Evolutionary conservation across 106 monocot genomes (phyloP).

Genomic region (Dioscorea alata): DNA sequence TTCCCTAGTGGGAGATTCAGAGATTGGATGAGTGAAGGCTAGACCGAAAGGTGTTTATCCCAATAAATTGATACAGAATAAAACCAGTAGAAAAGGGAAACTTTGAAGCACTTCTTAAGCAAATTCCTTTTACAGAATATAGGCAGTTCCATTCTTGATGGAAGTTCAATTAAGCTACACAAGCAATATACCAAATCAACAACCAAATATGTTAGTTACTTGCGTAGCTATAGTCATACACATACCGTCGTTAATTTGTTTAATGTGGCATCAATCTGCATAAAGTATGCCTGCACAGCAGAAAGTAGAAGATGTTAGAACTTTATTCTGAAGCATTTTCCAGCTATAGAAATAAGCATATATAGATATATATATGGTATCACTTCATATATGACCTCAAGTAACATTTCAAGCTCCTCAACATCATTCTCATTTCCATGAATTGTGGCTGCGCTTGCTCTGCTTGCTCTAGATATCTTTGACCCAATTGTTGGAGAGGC

Average conservation of each 20-base stretch:
- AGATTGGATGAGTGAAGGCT: too few relatives aligned
- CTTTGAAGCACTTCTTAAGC: too few relatives aligned
- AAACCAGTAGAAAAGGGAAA: too few relatives aligned
- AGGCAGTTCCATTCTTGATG: too few relatives aligned
- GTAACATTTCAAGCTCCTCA: conserved; percentile 96
- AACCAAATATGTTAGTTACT: too few relatives aligned
- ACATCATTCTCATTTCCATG: conserved; percentile 97
- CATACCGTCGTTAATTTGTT: conserved; percentile 88
- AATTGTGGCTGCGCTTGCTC: conserved; percentile 60
- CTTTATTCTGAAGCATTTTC: too few relatives aligned
- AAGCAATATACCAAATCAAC: too few relatives aligned
- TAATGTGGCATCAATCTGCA: conserved; percentile 92
- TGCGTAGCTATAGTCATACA: background rate
- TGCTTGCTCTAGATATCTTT: conserved; percentile 79
- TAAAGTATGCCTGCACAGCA: conserved; percentile 74
- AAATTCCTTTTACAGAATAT: too few relatives aligned
- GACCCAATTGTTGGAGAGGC: conserved; percentile 71
- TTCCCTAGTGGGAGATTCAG: too few relatives aligned
- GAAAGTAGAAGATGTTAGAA: background rate
- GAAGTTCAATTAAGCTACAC: too few relatives aligned
- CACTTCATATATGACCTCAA: conserved; percentile 44
- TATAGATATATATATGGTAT: background rate
- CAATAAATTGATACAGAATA: too few relatives aligned
- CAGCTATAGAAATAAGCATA: background rate
- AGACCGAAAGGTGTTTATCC: too few relatives aligned